Evolutionary conservation across 2,329 filamentous ascomycete species (phyloP).

Genomic region (Emydomyces testavorans): DNA sequence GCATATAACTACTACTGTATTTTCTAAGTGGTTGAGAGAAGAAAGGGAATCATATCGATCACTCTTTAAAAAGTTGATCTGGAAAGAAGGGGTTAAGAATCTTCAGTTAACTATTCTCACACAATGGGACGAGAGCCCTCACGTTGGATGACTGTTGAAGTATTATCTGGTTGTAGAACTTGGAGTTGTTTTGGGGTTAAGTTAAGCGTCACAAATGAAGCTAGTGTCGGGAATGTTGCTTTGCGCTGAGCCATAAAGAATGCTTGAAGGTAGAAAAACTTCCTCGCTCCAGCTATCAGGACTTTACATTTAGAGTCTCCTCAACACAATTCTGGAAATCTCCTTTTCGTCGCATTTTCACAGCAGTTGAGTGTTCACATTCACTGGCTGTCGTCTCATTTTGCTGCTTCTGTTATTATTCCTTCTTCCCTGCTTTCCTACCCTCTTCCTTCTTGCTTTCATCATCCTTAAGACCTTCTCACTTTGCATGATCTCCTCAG

Average conservation of each 20-base stretch:
- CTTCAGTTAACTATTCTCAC: too few relatives aligned
- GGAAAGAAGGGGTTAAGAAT: too few relatives aligned
- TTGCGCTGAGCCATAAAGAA: constrained; percentile 6
- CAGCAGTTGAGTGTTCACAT: background rate
- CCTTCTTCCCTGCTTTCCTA: background rate
- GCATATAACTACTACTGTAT: too few relatives aligned
- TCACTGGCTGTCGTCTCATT: background rate
- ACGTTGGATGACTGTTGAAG: too few relatives aligned
- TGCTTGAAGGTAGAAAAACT: constrained; percentile 10
- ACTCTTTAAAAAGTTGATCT: too few relatives aligned
- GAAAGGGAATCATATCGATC: too few relatives aligned
- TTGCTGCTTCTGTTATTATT: background rate
- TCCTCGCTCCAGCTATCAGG: constrained; percentile 1
- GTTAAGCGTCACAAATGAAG: background rate
- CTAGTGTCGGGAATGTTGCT: too few relatives aligned
- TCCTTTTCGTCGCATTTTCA: background rate
- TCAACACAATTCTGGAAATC: too few relatives aligned
- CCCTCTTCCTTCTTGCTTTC: background rate
- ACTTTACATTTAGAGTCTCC: background rate
- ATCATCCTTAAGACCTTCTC: background rate
- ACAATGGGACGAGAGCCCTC: too few relatives aligned
- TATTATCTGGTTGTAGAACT: too few relatives aligned
- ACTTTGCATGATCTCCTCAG: background rate
- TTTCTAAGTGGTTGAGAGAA: too few relatives aligned
- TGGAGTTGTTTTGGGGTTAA: too few relatives aligned